Base-by-base conservation (phyloP, 352 stramenopile genomes). In the Phytophthora litchii region DNA sequence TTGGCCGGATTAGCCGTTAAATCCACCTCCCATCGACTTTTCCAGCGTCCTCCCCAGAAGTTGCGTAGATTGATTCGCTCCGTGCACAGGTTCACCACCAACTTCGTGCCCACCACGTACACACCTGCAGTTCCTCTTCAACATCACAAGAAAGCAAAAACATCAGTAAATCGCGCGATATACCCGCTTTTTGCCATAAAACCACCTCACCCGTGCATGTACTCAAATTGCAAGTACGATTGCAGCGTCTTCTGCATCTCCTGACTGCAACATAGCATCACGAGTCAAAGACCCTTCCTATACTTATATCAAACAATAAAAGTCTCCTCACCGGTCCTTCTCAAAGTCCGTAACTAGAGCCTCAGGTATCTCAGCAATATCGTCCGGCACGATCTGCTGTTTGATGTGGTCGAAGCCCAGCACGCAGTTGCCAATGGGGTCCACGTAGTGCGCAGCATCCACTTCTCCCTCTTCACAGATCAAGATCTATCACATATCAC, bases 61-160 rank as follows among this genome's bases (percentile, higher is more conserved):
- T 96, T 97, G 46, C 86, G 85, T 47, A 97, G 52, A 62, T 96
- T 97, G 48, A 95, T 67, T 25, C 86, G 86, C 63, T 96, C 84
- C 19, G 85, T 89, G 37, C 86, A 93, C 36, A 97, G 42, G 27
- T 95, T 80, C 35, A 96, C 73, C 19, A 91, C 55, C 31, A 97
- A 31, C 16, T 58, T 80, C 25, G 80, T 76, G 54, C 69, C 84
- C 37, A 78, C 76, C 20, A 83, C 70, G 61, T 86, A 96, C 44
- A 96, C 90, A 21, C 86, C 90, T 10, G 70, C 86, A 21, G 74
- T 94, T 31, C 88, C 83, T 20, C 83, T 94, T 46, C 36, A 56
- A 40, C 23, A 29, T 35, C 11, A 60, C 14, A 25, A 40, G 36
- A 61, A 32, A 13, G 19, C 44, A 36, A 32, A 32, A n/a, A 53